Percentiles rank a stretch among this genome's conserved stretches.
Evolutionary conservation across 2,329 filamentous ascomycete species (phyloP).

Genomic region (Epicoccum sorghinum): DNA sequence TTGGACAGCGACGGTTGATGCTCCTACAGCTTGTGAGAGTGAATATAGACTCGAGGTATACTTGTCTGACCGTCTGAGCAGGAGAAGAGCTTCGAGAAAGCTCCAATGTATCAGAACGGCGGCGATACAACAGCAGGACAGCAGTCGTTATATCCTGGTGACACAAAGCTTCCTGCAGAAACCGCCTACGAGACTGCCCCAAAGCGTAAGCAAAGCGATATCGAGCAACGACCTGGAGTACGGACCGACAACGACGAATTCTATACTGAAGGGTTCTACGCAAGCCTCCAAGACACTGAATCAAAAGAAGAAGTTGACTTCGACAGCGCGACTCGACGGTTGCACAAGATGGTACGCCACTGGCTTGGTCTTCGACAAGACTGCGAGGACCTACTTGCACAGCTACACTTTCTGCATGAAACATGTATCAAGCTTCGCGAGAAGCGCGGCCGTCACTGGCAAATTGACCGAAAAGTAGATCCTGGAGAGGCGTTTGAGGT

Average conservation of each 20-base stretch:
- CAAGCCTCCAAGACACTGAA: neutral
- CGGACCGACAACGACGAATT: neutral
- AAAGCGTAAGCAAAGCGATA: too few relatives aligned
- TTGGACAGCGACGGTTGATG: conserved; percentile 20
- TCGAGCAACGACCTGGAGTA: neutral
- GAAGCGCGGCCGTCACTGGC: conserved; percentile 16
- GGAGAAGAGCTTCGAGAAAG: neutral
- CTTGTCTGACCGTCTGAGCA: neutral
- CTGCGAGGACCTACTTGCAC: conserved; percentile 19
- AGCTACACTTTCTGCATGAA: conserved; percentile 25
- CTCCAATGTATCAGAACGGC: neutral
- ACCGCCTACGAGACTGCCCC: neutral
- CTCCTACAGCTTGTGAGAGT: conserved; percentile 9
- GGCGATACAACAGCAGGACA: neutral
- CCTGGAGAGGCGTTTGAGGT: conserved; percentile 26
- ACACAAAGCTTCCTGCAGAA: neutral
- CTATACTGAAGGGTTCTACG: neutral
- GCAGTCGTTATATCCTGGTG: neutral
- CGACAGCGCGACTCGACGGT: conserved; percentile 16
- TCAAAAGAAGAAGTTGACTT: conserved; percentile 13
- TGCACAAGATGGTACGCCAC: conserved; percentile 26
- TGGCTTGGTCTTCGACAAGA: conserved; percentile 33
- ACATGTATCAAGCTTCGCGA: conserved; percentile 6
- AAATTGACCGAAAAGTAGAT: conserved; percentile 7
- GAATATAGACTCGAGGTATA: too few relatives aligned